A percentile compares a stretch with the other conserved stretches of the same genome.
Evolutionary conservation across 345 rosid genomes (phyloP).

Genomic region (Lagerstroemia speciosa): DNA sequence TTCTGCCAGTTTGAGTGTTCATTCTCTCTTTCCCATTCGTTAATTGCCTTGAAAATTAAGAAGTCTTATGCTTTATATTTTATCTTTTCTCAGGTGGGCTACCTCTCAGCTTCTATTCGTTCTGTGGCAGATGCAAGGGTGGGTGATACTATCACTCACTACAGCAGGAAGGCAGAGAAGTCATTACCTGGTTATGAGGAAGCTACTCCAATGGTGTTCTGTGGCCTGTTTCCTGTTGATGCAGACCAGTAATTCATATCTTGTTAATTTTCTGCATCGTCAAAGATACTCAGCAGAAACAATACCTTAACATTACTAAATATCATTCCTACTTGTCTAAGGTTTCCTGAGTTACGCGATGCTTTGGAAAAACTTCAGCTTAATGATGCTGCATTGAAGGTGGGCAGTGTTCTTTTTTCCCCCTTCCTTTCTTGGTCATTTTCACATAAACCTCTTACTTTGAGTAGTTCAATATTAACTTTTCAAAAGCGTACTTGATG

Average conservation of each 20-base stretch:
- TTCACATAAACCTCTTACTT: background rate
- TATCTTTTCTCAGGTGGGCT: conserved; percentile 58
- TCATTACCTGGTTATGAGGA: conserved; percentile 90
- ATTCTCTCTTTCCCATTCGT: too few species aligned
- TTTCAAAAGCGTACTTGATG: background rate
- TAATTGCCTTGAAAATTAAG: background rate
- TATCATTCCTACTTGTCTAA: conserved; percentile 18
- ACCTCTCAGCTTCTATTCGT: conserved; percentile 89
- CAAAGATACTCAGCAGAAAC: background rate
- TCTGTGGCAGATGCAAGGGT: conserved; percentile 98
- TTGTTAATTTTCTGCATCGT: conserved; percentile 12
- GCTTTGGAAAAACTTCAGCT: conserved; percentile 96
- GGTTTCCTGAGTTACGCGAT: conserved; percentile 91
- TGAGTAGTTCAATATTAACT: background rate
- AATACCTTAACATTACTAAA: conserved; percentile 9
- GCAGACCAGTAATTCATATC: conserved; percentile 78
- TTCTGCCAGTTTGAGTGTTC: background rate
- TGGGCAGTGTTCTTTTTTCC: conserved; percentile 9
- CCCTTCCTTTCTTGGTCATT: background rate
- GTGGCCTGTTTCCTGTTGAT: conserved; percentile 97
- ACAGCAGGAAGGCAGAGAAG: conserved; percentile 57
- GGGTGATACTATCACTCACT: conserved; percentile 84
- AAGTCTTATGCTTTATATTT: conserved; percentile 7
- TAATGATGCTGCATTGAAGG: conserved; percentile 97
- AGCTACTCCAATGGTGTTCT: conserved; percentile 98